phyloP scores from a whole-genome alignment of 805 yeast genomes.

The Jamesozyma lodderae region DNA sequence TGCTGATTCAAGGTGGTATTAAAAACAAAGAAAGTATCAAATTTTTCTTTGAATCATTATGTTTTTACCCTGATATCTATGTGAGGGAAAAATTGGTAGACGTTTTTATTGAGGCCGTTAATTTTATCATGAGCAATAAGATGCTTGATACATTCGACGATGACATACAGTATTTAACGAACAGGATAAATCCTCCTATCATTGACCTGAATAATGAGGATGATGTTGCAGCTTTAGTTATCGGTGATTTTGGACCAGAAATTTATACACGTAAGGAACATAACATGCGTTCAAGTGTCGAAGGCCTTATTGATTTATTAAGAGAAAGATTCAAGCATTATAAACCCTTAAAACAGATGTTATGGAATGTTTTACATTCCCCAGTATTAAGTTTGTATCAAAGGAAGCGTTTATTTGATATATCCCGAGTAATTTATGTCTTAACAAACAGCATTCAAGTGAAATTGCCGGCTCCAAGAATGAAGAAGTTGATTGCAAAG shows the following conservation, averaged over 20 bases:
- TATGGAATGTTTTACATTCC: constrained; percentile 67
- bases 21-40: constrained; percentile 51
- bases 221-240: constrained; percentile 6
- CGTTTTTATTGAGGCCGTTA: constrained; percentile 43
- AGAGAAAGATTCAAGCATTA: constrained; percentile 30
- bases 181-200: constrained; percentile 19
- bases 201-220: constrained; percentile 15
- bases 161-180: constrained; percentile 39
- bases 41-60: constrained; percentile 50
- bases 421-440: constrained; percentile 56
- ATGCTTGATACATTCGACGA: constrained; percentile 54
- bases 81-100: constrained; percentile 43
- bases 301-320: constrained; percentile 20
- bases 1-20: constrained; percentile 69
- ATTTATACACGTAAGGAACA: constrained; percentile 15
- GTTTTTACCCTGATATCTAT: constrained; percentile 46
- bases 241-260: constrained; percentile 10
- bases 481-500: constrained; percentile 55
- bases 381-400: constrained; percentile 50
- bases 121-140: constrained; percentile 60
- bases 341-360: constrained; percentile 45
- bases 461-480: constrained; percentile 55
- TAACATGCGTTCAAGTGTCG: constrained; percentile 21
- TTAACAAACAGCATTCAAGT: constrained; percentile 56
- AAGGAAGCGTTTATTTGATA: constrained; percentile 52